Evolutionary conservation across 2,329 filamentous ascomycete species (phyloP).

Genomic region (Reticulascus tulasneorum): DNA sequence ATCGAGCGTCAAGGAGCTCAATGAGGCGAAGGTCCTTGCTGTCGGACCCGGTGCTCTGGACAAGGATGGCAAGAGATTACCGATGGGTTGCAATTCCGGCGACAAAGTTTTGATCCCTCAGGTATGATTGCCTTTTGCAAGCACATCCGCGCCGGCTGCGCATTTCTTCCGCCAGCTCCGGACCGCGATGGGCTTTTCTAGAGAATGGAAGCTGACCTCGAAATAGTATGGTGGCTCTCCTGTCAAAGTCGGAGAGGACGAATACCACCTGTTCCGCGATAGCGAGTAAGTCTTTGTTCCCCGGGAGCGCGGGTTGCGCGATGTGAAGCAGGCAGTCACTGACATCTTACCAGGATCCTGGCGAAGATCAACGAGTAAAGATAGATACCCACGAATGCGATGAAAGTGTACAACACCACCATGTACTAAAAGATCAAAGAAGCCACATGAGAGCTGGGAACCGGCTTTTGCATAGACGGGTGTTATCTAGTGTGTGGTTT

Average conservation of each 20-base stretch:
- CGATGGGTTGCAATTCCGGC: slow-evolving; percentile 76
- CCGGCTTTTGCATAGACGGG: slow-evolving; percentile 6
- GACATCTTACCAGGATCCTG: slow-evolving; percentile 63
- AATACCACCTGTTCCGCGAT: slow-evolving; percentile 94
- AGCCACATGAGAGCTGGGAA: slow-evolving; percentile 3
- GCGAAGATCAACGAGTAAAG: slow-evolving; percentile 96
- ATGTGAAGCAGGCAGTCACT: not conserved
- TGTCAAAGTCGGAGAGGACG: slow-evolving; percentile 96
- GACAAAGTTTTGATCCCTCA: slow-evolving; percentile 96
- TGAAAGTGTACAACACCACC: slow-evolving; percentile 21
- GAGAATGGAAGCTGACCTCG: slow-evolving; percentile 4
- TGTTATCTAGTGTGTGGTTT: slow-evolving; percentile 4
- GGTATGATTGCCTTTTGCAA: slow-evolving; percentile 47
- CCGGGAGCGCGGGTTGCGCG: not conserved
- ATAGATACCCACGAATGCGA: slow-evolving; percentile 12
- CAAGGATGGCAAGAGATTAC: slow-evolving; percentile 83
- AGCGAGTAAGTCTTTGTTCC: slow-evolving; percentile 72
- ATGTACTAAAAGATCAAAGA: slow-evolving; percentile 23
- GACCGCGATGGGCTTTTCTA: not conserved
- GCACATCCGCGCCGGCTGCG: not conserved
- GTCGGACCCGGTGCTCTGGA: slow-evolving; percentile 87
- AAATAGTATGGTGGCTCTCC: slow-evolving; percentile 83
- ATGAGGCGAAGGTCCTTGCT: slow-evolving; percentile 93
- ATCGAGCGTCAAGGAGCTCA: slow-evolving; percentile 94
- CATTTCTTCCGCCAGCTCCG: slow-evolving; percentile 9